Evolutionary conservation across 192 early-diverging fungal genomes (phyloP).

Genomic region (Backusella sp.): DNA sequence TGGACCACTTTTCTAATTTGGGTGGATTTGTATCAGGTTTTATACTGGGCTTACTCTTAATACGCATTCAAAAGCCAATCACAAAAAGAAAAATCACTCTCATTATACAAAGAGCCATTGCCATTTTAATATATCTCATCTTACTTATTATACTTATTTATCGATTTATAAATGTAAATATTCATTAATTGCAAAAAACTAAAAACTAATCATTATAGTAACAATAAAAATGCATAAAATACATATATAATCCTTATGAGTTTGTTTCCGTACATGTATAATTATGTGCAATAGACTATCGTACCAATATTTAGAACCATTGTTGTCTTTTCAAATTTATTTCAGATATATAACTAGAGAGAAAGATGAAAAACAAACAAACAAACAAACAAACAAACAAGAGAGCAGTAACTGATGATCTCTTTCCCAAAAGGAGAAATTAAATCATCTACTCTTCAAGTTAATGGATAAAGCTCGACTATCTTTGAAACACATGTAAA

Average conservation of each 20-base stretch:
- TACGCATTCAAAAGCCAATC: background rate
- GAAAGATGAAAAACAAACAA: too few relatives aligned
- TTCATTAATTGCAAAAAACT: background rate
- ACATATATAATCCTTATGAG: background rate
- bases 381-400: too few relatives aligned
- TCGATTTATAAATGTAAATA: constrained; percentile 6
- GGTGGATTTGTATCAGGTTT: constrained; percentile 38
- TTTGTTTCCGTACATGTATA: too few relatives aligned
- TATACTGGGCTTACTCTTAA: background rate
- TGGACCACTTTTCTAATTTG: constrained; percentile 81
- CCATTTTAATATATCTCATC: background rate
- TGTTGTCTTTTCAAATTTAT: too few relatives aligned
- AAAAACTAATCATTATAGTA: background rate
- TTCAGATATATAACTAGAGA: too few relatives aligned
- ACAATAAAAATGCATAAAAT: background rate
- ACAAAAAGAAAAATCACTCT: background rate
- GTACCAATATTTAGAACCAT: too few relatives aligned
- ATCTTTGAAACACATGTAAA: too few relatives aligned
- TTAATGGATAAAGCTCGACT: too few relatives aligned
- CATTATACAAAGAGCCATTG: background rate
- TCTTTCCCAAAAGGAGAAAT: too few relatives aligned
- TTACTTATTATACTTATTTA: background rate
- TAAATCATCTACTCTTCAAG: too few relatives aligned
- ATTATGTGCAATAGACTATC: too few relatives aligned
- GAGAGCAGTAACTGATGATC: too few relatives aligned